Percentiles rank a stretch among this genome's conserved stretches.
Conservation (phyloP, 345 rosid species). For the Abelmoschus esculentus region DNA sequence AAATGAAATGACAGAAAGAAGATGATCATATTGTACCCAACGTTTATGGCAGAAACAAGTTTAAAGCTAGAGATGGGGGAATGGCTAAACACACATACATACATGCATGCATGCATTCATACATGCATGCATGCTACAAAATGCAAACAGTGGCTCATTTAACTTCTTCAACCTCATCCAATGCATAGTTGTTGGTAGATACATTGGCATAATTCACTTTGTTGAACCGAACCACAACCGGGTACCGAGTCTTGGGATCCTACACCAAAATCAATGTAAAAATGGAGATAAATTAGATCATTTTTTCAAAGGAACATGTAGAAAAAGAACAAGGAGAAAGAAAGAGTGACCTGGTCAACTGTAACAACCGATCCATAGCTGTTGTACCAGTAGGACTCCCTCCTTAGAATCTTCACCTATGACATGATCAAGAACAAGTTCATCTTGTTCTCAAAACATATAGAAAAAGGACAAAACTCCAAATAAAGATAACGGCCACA, state of each 20-base stretch:
- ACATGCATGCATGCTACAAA: neutral
- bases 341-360: conserved; percentile 60
- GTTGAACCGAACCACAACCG: conserved; percentile 85
- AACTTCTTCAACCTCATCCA: conserved; percentile 80
- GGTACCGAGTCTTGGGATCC: conserved; percentile 81
- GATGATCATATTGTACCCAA: neutral
- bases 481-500: too few species aligned
- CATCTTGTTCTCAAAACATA: neutral
- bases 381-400: conserved; percentile 93
- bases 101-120: too few species aligned
- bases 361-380: conserved; percentile 80
- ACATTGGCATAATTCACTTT: conserved; percentile 89
- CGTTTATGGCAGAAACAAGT: neutral
- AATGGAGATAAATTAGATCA: neutral
- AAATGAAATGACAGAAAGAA: neutral
- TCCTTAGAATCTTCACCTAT: conserved; percentile 81
- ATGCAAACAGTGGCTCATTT: conserved; percentile 26
- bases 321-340: neutral
- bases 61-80: neutral
- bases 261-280: conserved; percentile 16
- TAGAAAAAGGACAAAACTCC: too few species aligned
- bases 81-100: neutral
- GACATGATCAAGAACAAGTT: neutral
- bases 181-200: conserved; percentile 87
- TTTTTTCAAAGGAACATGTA: neutral